Evolutionary conservation across 495 filamentous ascomycete species (phyloP).

Genomic region (Amniculicola lignicola): DNA sequence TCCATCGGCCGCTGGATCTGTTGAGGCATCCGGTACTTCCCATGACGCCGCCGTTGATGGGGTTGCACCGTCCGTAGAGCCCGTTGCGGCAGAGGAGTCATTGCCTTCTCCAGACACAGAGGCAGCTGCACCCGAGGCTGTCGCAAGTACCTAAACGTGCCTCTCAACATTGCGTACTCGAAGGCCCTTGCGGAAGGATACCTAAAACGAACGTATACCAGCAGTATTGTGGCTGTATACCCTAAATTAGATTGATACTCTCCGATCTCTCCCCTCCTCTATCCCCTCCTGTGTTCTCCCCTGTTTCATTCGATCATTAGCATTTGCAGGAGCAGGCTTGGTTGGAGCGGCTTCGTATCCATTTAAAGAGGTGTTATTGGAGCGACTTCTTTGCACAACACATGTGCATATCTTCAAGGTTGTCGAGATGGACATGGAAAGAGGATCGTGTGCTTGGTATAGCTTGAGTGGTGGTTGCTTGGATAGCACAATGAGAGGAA

Average conservation of each 20-base stretch:
- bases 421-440: too few relatives aligned
- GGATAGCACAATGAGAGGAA: too few relatives aligned
- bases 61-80: not conserved
- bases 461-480: too few relatives aligned
- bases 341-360: conserved; percentile 5
- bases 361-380: too few relatives aligned
- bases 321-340: conserved; percentile 28
- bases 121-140: conserved; percentile 21
- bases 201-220: too few relatives aligned
- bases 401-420: too few relatives aligned
- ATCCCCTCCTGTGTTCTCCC: not conserved
- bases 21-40: not conserved
- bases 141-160: conserved; percentile 20
- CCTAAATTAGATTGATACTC: not conserved
- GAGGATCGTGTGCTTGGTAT: too few relatives aligned
- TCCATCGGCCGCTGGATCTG: not conserved
- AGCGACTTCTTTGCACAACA: too few relatives aligned
- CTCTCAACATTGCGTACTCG: not conserved
- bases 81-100: conserved; percentile 8
- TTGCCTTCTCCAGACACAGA: conserved; percentile 16
- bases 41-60: not conserved
- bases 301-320: conserved; percentile 7
- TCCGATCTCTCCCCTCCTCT: not conserved
- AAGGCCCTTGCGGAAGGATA: not conserved
- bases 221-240: too few relatives aligned